These are phyloP conservation scores for Phaeophleospora eucalypticola DNA, from an alignment of 2,329 filamentous ascomycete genomes.

Conservation along the genomic window DNA sequence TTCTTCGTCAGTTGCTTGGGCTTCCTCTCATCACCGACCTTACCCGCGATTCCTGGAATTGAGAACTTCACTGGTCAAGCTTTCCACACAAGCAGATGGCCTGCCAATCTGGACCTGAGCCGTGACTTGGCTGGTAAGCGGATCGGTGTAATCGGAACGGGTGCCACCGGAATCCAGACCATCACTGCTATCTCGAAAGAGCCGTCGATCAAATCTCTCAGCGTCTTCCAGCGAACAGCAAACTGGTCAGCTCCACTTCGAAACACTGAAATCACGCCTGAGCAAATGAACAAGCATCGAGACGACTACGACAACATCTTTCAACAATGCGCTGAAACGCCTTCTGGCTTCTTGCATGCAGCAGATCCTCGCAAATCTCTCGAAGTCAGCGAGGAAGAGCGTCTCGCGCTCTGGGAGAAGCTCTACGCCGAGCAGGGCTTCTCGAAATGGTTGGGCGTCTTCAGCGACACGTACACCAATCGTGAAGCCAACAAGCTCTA, in stretches of 20 bases:
- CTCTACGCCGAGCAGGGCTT: constrained; percentile 9
- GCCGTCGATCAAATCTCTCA: constrained; percentile 36
- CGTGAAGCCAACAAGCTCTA: constrained; percentile 52
- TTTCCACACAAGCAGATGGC: constrained; percentile 9
- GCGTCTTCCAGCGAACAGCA: constrained; percentile 63
- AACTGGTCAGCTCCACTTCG: constrained; percentile 50
- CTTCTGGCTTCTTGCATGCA: constrained; percentile 6
- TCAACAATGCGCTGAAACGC: constrained; percentile 6
- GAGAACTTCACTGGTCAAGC: constrained; percentile 33
- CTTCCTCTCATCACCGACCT: constrained; percentile 18
- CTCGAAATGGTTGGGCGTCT: constrained; percentile 21
- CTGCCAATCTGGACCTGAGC: constrained; percentile 1
- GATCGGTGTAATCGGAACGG: constrained; percentile 39
- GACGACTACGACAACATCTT: constrained; percentile 39
- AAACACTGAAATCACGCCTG: constrained; percentile 53
- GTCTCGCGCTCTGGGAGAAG: constrained; percentile 9
- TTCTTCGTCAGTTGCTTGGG: constrained; percentile 37
- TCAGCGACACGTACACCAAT: constrained; percentile 37
- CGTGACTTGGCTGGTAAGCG: constrained; percentile 31
- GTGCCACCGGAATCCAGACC: constrained; percentile 38
- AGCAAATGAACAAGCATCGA: constrained; percentile 47
- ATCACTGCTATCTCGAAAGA: constrained; percentile 26
- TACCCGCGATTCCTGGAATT: constrained; percentile 32
- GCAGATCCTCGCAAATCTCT: constrained; percentile 8
- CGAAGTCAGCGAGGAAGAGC: constrained; percentile 9